Conservation (phyloP, 2,329 filamentous ascomycete genomes). For the Cercospora janseana region DNA sequence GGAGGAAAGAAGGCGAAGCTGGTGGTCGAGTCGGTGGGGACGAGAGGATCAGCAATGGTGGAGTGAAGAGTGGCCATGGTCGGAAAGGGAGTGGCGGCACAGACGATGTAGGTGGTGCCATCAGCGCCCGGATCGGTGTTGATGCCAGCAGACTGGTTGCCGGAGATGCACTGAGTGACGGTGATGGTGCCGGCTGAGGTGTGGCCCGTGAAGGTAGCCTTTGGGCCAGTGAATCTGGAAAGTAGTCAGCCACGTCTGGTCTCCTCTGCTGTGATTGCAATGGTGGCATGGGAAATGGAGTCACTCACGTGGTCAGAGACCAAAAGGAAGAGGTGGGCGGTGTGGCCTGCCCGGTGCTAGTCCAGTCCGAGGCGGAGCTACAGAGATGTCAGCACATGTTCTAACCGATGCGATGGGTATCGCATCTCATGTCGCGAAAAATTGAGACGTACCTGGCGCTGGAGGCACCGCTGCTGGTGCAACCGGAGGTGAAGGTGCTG, state of each 20-base stretch:
- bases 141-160: conserved; percentile 7
- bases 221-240: conserved; percentile 5
- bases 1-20: neutral
- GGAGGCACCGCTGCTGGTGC: neutral
- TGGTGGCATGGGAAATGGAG: neutral
- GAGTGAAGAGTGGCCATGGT: conserved; percentile 12
- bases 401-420: neutral
- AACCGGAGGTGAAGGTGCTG: conserved; percentile 3
- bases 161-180: conserved; percentile 8
- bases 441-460: conserved; percentile 4
- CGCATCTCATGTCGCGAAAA: neutral
- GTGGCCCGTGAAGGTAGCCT: no score
- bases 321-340: conserved; percentile 8
- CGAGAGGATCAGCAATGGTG: conserved; percentile 13
- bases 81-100: conserved; percentile 14
- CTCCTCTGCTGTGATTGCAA: no score
- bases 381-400: neutral
- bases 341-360: conserved; percentile 5
- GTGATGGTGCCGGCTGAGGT: neutral
- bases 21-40: conserved; percentile 1
- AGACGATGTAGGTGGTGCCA: conserved; percentile 14
- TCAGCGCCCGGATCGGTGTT: conserved; percentile 6
- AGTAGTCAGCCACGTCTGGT: neutral
- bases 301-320: conserved; percentile 11
- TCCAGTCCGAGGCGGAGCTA: conserved; percentile 6